Evolutionary conservation across 2,329 filamentous ascomycete genomes (phyloP).

Genomic region (Raffaelea albimanens): DNA sequence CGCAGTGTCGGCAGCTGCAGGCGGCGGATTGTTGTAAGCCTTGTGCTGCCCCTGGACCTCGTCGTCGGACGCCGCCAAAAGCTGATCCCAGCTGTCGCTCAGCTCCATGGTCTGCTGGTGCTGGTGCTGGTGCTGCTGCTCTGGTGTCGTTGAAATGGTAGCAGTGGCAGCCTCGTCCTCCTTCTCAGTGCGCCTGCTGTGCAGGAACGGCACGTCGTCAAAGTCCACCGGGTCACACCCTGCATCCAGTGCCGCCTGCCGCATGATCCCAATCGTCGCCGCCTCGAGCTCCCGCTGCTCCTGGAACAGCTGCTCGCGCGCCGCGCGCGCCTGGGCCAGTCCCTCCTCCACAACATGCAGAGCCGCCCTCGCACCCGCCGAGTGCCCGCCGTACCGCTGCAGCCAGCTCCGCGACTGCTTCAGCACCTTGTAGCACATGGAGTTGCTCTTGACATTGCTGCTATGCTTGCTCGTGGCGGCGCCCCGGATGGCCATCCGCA

Average conservation of each 20-base stretch:
- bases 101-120: too few species aligned
- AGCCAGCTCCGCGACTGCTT: constrained; percentile 13
- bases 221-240: background rate
- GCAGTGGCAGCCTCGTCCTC: too few species aligned
- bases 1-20: too few species aligned
- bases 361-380: background rate
- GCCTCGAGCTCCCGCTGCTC: constrained; percentile 15
- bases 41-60: too few species aligned
- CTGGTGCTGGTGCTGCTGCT: too few species aligned
- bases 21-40: too few species aligned
- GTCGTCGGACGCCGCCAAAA: too few species aligned
- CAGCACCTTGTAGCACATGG: constrained; percentile 14
- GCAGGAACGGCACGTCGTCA: too few species aligned
- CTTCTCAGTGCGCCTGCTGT: too few species aligned
- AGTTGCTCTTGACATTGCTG: constrained; percentile 10
- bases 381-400: background rate
- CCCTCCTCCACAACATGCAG: constrained; percentile 16
- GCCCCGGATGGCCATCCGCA: constrained; percentile 15
- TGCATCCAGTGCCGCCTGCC: constrained; percentile 19
- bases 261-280: constrained; percentile 20
- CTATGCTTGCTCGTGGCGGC: too few species aligned
- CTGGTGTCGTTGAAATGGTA: too few species aligned
- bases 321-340: constrained; percentile 11
- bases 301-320: constrained; percentile 11
- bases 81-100: too few species aligned